Base-by-base conservation (phyloP, 164 flowering plant genomes). In the Vitis rotundifolia region DNA sequence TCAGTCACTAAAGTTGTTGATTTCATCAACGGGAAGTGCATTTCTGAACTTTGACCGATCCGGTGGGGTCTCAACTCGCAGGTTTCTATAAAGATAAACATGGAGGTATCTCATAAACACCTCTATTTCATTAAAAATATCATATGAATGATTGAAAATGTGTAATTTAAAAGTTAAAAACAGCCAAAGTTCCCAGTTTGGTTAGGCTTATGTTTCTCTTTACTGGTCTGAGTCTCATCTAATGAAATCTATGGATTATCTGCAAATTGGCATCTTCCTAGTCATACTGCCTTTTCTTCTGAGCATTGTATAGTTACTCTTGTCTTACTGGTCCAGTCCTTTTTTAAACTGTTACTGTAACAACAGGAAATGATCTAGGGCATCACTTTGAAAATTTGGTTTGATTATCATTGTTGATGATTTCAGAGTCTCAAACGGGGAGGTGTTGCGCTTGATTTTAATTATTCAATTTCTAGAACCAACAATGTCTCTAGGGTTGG, bases 21-120 rank as follows among this genome's bases (percentile, higher is more conserved):
- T 70, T 95, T 82, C 80, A 84, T 95, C 76, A 84, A 70, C 18
- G 95, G 99, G 59, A 93, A 91, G 75, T 81, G 83, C 68, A 65
- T 90, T 15, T 72, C 87, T 67, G 90, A 91, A 22, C 91, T 91
- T 18, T 92, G 85, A 37, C 44, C 5, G 44, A 37, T 3, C 44
- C 5, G 1, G 44, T 6, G 7, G 5, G 9, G 57, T 61, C 47
- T 47, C 9, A 26, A 13, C 47, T 22, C 52, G 58, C 68, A 28
- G 22, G 2, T 53, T 11, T 53, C n/a, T 53, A 12, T 53, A 13
- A 13, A 55, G 9, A 55, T 55, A 55, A 3, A 55, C 8, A n/a
- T 16, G 44, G 44, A 18, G 6, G 31, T 9, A 13, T 26, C 61
- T 59, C 31, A 59, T 59, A 19, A 12, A 26, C 44, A 11, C 44